phyloP scores from a whole-genome alignment of 495 filamentous ascomycete genomes.

The Monascus purpureus region DNA sequence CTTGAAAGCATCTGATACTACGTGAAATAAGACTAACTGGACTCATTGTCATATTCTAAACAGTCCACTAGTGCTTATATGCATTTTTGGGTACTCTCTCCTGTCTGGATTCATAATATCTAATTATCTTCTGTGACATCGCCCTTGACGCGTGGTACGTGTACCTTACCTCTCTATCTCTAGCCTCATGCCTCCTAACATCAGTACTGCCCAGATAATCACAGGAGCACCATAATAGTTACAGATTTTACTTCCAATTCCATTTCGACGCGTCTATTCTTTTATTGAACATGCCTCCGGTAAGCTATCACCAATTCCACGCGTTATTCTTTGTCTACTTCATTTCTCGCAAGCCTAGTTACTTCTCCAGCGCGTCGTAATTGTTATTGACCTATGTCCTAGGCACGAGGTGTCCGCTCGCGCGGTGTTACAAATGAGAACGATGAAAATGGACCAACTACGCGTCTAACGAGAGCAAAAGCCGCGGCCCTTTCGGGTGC shows the following conservation, averaged over 20 bases:
- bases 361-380: constrained; percentile 1
- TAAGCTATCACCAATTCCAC: constrained; percentile 20
- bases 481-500: constrained; percentile 52
- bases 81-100: constrained; percentile 9
- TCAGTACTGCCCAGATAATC: constrained; percentile 27
- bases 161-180: constrained; percentile 15
- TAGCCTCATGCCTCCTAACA: constrained; percentile 23
- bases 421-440: constrained; percentile 78
- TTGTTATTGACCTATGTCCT: constrained; percentile 4
- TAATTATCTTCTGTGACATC: too few species aligned
- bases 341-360: constrained; percentile 1
- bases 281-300: constrained; percentile 30
- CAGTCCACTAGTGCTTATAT: constrained; percentile 8
- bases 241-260: too few species aligned
- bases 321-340: constrained; percentile 5
- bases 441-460: constrained; percentile 71
- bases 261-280: too few species aligned
- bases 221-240: constrained; percentile 12
- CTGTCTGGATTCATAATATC: constrained; percentile 7
- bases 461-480: constrained; percentile 86
- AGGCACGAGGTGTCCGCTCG: constrained; percentile 44
- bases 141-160: constrained; percentile 35
- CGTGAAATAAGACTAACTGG: too few species aligned
- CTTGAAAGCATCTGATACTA: too few species aligned
- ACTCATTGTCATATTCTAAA: too few species aligned